Conservation (phyloP, 2,329 filamentous ascomycete species). For the Cadophora luteo-olivacea region DNA sequence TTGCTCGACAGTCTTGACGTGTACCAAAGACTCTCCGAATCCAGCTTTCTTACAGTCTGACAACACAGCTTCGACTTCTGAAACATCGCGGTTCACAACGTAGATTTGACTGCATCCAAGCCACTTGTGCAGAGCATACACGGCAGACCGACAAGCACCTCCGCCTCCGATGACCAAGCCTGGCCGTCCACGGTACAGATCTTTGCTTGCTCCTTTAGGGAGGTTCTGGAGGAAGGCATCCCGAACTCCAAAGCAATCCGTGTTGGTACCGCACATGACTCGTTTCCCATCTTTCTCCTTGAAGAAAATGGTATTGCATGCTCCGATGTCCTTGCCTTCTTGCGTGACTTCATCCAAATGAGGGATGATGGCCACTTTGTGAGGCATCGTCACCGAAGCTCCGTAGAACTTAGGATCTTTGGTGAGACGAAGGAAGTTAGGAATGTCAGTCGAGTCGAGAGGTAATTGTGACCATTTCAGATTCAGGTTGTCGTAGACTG, state of each 20-base stretch:
- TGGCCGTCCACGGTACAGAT: conserved; percentile 52
- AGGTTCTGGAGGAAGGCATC: conserved; percentile 54
- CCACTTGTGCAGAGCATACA: conserved; percentile 62
- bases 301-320: conserved; percentile 78
- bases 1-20: conserved; percentile 33
- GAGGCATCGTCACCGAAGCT: conserved; percentile 82
- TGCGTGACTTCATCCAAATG: conserved; percentile 75
- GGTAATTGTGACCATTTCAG: conserved; percentile 58
- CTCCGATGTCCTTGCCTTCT: conserved; percentile 74
- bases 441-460: conserved; percentile 58
- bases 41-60: conserved; percentile 30
- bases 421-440: conserved; percentile 56
- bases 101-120: conserved; percentile 33
- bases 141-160: conserved; percentile 74
- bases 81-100: conserved; percentile 33
- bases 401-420: conserved; percentile 67
- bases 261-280: conserved; percentile 67
- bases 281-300: conserved; percentile 34
- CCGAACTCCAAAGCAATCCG: conserved; percentile 77
- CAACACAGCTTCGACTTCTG: conserved; percentile 33
- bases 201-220: conserved; percentile 46
- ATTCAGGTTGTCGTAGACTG: conserved; percentile 56
- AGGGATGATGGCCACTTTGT: conserved; percentile 77
- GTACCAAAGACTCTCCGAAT: conserved; percentile 30
- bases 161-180: conserved; percentile 70